Base-by-base conservation (phyloP, 305 asterid species). In the Solanum hybrid region DNA sequence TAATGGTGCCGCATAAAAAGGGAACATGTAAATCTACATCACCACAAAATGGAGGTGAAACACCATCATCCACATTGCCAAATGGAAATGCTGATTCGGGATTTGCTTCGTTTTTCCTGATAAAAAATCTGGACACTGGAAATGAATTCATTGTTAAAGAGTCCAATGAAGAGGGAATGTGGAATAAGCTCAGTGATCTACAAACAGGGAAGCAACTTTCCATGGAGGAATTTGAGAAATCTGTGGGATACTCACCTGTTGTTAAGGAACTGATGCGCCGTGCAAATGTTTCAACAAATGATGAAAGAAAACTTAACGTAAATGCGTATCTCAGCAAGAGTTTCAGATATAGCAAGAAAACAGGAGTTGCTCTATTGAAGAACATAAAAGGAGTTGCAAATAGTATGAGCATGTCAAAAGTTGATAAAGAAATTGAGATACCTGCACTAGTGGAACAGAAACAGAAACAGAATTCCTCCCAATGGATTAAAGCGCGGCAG, bases 131-230 rank as follows among this genome's bases (percentile, higher is more conserved):
- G 92, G 99, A 98, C 94, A 95, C 98, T 1, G 99, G 98, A 12
- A 97, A 95, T 81, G 99, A 97, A 94, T 98, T 97, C 57, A 89
- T 94, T 16, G 99, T 98, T 3, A 98, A 97, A 89, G 98, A 98
- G 92, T 92, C 88, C 87, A 96, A 96, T 28, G 98, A 96, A 46
- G 91, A 95, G 86, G 99, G 99, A 11, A 92, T 93, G 96, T 96
- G 99, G 98, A 96, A 96, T 86, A 96, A 96, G 92, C 94, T 97
- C 29, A 98, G 96, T 29, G 99, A 98, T 71, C 94, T 96, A 36
- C 96, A 97, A 93, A 97, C 99, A 5, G 99, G 99, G 90, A 94
- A 95, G 93, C 98, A 95, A 42, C 95, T 98, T 5, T 97, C 97
- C 4, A 94, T 95, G 96, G 99, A 97, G 90, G 99, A 96, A 89